Percentiles rank a stretch among this genome's conserved stretches.
Evolutionary conservation across 192 early-diverging fungal species (phyloP).

Genomic region (Backusella circina): DNA sequence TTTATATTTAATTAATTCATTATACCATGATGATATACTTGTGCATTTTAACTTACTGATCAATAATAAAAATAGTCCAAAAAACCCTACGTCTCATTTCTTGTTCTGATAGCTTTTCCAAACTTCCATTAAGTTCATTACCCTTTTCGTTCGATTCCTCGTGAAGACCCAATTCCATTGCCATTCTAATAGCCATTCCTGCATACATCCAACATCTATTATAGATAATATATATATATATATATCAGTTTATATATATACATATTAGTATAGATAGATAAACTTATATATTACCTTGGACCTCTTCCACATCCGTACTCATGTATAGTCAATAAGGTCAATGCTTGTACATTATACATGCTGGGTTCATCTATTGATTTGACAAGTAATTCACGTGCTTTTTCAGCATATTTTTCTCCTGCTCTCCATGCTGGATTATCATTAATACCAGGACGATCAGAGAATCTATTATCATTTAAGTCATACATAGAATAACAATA

Average conservation of each 20-base stretch:
- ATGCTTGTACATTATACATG: slow-evolving; percentile 46
- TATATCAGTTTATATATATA: no score
- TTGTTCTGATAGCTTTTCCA: slow-evolving; percentile 40
- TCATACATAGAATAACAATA: no score
- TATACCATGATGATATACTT: background rate
- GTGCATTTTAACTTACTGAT: slow-evolving; percentile 31
- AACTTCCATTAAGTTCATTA: background rate
- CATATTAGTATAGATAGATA: no score
- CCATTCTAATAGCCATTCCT: slow-evolving; percentile 45
- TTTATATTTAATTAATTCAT: background rate
- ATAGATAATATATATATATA: no score
- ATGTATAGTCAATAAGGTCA: slow-evolving; percentile 44
- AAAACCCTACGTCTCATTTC: slow-evolving; percentile 51
- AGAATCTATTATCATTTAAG: slow-evolving; percentile 34
- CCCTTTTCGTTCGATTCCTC: slow-evolving; percentile 29
- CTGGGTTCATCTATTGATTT: slow-evolving; percentile 43
- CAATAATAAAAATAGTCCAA: slow-evolving; percentile 49
- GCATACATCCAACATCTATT: slow-evolving; percentile 53
- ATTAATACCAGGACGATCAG: slow-evolving; percentile 40
- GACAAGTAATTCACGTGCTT: slow-evolving; percentile 36
- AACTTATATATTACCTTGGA: slow-evolving; percentile 32
- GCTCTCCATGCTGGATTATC: slow-evolving; percentile 45
- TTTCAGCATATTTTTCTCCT: slow-evolving; percentile 52
- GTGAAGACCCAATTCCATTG: slow-evolving; percentile 51
- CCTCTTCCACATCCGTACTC: slow-evolving; percentile 49